These are phyloP conservation scores for Tritrichomonas foetus DNA, from an alignment of 208 protist species.

Conservation along the genomic window DNA sequence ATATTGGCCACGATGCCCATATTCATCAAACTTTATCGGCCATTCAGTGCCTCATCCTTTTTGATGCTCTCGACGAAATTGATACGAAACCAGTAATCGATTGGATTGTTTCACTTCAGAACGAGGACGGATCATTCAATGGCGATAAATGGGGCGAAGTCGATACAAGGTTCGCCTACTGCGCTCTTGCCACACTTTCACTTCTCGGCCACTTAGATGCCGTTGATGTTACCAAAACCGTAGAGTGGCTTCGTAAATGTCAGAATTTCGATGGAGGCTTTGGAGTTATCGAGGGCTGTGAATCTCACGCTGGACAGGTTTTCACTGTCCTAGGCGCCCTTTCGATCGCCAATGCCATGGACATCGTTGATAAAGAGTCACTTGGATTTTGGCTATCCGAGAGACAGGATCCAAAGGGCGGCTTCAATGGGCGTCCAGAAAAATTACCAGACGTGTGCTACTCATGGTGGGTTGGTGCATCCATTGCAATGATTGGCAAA, in stretches of 20 bases:
- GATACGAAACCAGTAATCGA: constrained; percentile 51
- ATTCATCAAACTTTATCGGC: constrained; percentile 94
- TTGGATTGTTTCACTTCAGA: constrained; percentile 76
- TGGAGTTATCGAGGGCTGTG: constrained; percentile 62
- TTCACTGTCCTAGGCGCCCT: constrained; percentile 93
- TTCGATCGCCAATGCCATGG: constrained; percentile 71
- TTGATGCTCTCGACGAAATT: background rate
- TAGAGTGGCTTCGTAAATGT: constrained; percentile 70
- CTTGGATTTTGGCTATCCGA: constrained; percentile 94
- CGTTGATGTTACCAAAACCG: constrained; percentile 74
- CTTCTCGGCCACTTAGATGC: constrained; percentile 70
- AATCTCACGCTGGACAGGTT: constrained; percentile 91
- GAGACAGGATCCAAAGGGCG: constrained; percentile 83
- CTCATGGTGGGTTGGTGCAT: constrained; percentile 97
- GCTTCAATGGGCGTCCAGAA: constrained; percentile 96
- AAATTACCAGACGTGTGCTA: constrained; percentile 94
- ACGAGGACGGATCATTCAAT: constrained; percentile 88
- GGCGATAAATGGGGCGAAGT: constrained; percentile 82
- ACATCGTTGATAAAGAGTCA: constrained; percentile 75
- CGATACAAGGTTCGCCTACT: constrained; percentile 53
- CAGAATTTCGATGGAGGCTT: constrained; percentile 97
- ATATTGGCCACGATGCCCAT: constrained; percentile 88
- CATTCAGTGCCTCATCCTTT: constrained; percentile 69
- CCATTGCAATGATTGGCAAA: constrained; percentile 76
- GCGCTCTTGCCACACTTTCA: constrained; percentile 79